Conservation (phyloP, 2,329 filamentous ascomycete genomes). For the Xylaria arbuscula region DNA sequence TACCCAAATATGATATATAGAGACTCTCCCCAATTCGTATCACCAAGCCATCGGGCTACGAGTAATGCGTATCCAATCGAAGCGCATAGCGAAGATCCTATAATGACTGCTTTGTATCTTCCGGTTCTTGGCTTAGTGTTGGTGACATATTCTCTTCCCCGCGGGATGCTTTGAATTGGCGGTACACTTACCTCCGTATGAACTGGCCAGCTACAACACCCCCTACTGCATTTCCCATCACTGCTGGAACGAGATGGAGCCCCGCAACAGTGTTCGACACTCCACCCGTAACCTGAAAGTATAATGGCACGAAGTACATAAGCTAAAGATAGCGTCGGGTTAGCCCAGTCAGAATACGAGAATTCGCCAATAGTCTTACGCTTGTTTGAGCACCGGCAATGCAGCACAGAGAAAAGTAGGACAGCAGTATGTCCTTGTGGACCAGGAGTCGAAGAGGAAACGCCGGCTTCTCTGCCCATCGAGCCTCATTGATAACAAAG, state of each 20-base stretch:
- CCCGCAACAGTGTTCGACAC: constrained; percentile 69
- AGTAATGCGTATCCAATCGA: constrained; percentile 64
- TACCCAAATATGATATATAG: constrained; percentile 68
- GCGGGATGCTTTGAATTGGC: background rate
- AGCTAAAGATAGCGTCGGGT: constrained; percentile 50
- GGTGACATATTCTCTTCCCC: background rate
- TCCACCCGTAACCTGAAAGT: constrained; percentile 72
- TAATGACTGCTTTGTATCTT: constrained; percentile 66
- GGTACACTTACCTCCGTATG: constrained; percentile 58
- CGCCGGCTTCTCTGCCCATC: constrained; percentile 65
- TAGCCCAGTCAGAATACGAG: constrained; percentile 24
- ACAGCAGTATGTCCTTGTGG: constrained; percentile 63
- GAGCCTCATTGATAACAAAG: constrained; percentile 54
- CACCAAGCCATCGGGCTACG: constrained; percentile 67
- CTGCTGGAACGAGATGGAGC: constrained; percentile 72
- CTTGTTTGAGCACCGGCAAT: constrained; percentile 69
- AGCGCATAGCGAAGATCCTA: constrained; percentile 60
- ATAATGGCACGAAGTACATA: constrained; percentile 75
- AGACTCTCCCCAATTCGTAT: constrained; percentile 66
- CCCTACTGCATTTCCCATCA: constrained; percentile 73
- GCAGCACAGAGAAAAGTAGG: constrained; percentile 62
- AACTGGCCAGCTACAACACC: constrained; percentile 68
- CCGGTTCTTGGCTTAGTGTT: constrained; percentile 59
- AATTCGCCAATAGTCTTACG: constrained; percentile 50
- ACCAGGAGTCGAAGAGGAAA: constrained; percentile 67